Evolutionary conservation across 2,329 filamentous ascomycete genomes (phyloP).

Genomic region (Beauveria varroae): DNA sequence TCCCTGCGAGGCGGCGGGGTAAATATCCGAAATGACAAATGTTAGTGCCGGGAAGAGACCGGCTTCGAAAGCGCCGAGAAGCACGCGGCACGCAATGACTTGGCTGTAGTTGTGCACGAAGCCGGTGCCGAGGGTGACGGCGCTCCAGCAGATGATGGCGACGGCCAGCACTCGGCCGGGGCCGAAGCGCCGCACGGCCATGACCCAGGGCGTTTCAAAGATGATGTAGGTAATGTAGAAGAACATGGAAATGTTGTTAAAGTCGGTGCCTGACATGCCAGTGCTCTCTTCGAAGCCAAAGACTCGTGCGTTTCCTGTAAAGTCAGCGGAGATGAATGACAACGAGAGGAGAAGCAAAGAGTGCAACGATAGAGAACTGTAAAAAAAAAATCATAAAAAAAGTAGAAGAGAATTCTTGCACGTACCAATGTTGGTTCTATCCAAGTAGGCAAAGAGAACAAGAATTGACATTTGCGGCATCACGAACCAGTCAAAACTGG

Average conservation of each 20-base stretch:
- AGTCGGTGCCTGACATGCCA: slow-evolving; percentile 22
- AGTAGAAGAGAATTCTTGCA: neutral
- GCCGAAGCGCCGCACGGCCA: slow-evolving; percentile 25
- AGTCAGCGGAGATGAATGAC: neutral
- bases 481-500: slow-evolving; percentile 21
- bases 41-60: slow-evolving; percentile 26
- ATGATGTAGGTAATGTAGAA: slow-evolving; percentile 27
- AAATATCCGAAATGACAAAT: slow-evolving; percentile 27
- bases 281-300: slow-evolving; percentile 26
- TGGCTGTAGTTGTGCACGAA: slow-evolving; percentile 22
- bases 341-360: neutral
- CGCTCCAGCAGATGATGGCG: slow-evolving; percentile 26
- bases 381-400: neutral
- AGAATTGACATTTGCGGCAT: slow-evolving; percentile 21
- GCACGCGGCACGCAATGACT: slow-evolving; percentile 22
- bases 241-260: slow-evolving; percentile 23
- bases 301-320: slow-evolving; percentile 26
- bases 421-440: slow-evolving; percentile 21
- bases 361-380: too few species aligned
- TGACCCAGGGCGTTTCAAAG: slow-evolving; percentile 24
- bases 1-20: slow-evolving; percentile 24
- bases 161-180: slow-evolving; percentile 20
- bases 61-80: slow-evolving; percentile 28
- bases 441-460: slow-evolving; percentile 19
- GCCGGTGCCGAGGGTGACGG: slow-evolving; percentile 24